phyloP scores from a whole-genome alignment of 1,284 basidiomycete genomes.

The Apiotrichum gamsii region DNA sequence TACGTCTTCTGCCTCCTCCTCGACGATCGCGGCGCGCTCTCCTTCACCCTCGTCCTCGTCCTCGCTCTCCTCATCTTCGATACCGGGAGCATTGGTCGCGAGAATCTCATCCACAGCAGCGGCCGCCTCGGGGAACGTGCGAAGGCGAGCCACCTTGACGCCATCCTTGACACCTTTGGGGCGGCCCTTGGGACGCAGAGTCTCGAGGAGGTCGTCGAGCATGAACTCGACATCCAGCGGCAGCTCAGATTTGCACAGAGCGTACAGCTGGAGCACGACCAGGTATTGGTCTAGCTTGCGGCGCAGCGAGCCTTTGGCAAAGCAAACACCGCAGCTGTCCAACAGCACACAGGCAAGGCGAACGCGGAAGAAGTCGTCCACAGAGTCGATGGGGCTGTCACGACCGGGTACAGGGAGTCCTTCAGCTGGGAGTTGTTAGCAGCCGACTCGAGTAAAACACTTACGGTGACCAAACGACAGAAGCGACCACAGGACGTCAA shows the following conservation, averaged over 20 bases:
- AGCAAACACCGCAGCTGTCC: constrained; percentile 96
- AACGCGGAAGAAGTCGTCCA: constrained; percentile 92
- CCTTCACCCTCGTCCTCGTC: constrained; percentile 58
- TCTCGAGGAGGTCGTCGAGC: constrained; percentile 86
- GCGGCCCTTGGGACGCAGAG: constrained; percentile 66
- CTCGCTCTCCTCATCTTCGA: constrained; percentile 14
- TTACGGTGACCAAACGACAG: constrained; percentile 93
- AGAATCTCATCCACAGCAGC: constrained; percentile 83
- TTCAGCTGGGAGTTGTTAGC: constrained; percentile 56
- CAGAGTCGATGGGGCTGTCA: constrained; percentile 71
- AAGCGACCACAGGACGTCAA: constrained; percentile 89
- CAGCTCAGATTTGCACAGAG: constrained; percentile 74
- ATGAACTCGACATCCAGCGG: constrained; percentile 99
- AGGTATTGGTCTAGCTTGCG: constrained; percentile 90
- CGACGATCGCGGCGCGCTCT: no score
- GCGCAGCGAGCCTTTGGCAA: constrained; percentile 83
- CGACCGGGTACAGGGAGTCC: constrained; percentile 80
- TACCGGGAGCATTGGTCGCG: constrained; percentile 55
- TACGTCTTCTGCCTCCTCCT: constrained; percentile 60
- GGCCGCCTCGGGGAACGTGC: constrained; percentile 76
- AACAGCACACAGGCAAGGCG: constrained; percentile 85
- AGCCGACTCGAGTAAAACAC: no score
- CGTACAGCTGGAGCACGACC: constrained; percentile 89
- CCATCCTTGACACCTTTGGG: constrained; percentile 18
- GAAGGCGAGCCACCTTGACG: constrained; percentile 50